These are phyloP conservation scores for Spergularia marina DNA, from an alignment of 148 eudicot genomes.

Conservation along the genomic window DNA sequence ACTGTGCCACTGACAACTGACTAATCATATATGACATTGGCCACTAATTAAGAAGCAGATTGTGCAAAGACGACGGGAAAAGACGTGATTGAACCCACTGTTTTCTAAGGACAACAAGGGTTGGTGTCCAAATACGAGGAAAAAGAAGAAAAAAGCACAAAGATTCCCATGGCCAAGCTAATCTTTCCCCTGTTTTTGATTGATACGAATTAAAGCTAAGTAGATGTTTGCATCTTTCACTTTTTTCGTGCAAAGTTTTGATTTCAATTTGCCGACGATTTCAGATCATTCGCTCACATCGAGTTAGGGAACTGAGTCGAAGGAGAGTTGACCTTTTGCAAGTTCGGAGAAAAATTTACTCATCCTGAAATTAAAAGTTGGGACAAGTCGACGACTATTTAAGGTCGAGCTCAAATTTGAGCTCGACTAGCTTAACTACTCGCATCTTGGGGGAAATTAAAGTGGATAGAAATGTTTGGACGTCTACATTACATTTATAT, in stretches of 20 bases:
- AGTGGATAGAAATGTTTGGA: too few relatives aligned
- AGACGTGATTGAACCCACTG: neutral
- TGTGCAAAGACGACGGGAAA: neutral
- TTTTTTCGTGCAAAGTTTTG: neutral
- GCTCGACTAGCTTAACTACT: too few relatives aligned
- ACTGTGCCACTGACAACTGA: too few relatives aligned
- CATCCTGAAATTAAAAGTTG: too few relatives aligned
- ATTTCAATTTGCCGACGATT: neutral
- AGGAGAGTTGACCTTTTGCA: neutral
- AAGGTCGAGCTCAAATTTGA: too few relatives aligned
- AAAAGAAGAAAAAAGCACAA: neutral
- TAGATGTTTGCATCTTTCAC: neutral
- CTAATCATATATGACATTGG: neutral
- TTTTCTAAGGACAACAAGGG: constrained; percentile 11
- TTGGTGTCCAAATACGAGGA: constrained; percentile 18
- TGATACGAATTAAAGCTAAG: neutral
- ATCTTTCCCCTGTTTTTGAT: neutral
- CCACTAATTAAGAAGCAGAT: neutral
- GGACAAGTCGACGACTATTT: too few relatives aligned
- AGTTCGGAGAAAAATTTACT: too few relatives aligned
- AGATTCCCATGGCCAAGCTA: constrained; percentile 12
- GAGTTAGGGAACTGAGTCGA: neutral
- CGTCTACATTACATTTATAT: too few relatives aligned
- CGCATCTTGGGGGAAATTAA: too few relatives aligned
- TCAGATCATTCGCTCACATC: neutral